Conservation (phyloP, 768 basidiomycete species). For the Xerocomellus chrysenteron region DNA sequence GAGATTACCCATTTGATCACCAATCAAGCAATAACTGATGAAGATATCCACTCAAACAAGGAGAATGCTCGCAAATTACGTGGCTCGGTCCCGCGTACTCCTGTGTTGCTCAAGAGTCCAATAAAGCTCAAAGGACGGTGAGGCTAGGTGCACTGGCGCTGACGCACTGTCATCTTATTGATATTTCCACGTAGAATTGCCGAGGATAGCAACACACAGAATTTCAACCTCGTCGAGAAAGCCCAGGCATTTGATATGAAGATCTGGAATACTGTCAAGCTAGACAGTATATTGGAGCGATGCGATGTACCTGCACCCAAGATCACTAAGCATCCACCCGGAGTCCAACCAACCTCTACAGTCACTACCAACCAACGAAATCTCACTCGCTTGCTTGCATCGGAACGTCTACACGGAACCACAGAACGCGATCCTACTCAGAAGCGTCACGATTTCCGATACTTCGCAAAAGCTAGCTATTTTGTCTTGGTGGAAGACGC, state of each 20-base stretch:
- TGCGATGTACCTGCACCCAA: conserved; percentile 45
- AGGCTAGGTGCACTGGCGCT: conserved; percentile 17
- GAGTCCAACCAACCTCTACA: conserved; percentile 31
- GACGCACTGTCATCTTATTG: not conserved
- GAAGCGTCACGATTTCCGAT: conserved; percentile 82
- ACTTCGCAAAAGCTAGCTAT: conserved; percentile 72
- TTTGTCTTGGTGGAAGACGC: conserved; percentile 94
- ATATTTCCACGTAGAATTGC: conserved; percentile 19
- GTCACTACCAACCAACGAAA: conserved; percentile 41
- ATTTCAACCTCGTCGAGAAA: conserved; percentile 58
- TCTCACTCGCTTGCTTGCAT: conserved; percentile 65
- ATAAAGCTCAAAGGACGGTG: conserved; percentile 61
- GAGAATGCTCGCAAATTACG: conserved; percentile 55
- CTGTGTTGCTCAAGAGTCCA: conserved; percentile 56
- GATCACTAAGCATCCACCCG: conserved; percentile 28
- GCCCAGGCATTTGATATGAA: conserved; percentile 75
- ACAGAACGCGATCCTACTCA: conserved; percentile 91
- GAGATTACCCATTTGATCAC: conserved; percentile 88
- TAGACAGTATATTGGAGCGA: conserved; percentile 69
- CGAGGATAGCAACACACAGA: conserved; percentile 33
- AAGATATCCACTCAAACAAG: conserved; percentile 50
- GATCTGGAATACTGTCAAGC: conserved; percentile 77
- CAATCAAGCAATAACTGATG: conserved; percentile 43
- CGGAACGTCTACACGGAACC: conserved; percentile 80
- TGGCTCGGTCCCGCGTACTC: conserved; percentile 21